These are phyloP conservation scores for Mycena polygramma DNA, from an alignment of 768 basidiomycete genomes.

Conservation along the genomic window DNA sequence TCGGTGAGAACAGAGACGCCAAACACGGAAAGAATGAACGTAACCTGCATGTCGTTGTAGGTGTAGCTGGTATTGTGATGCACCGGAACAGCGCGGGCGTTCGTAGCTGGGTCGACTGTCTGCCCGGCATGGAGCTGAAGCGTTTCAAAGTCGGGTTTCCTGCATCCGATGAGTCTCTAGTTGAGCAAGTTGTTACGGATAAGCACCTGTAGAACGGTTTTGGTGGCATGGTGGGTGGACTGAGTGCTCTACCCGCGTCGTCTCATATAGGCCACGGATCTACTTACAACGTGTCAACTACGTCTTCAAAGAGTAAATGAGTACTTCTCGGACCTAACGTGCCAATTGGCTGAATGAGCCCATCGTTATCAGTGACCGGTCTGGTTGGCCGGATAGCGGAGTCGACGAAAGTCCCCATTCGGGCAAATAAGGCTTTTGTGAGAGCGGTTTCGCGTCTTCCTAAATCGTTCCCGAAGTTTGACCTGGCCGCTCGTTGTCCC, in stretches of 20 bases:
- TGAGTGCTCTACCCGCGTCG: background rate
- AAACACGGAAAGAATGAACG: constrained; percentile 25
- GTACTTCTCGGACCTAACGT: constrained; percentile 17
- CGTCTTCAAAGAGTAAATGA: background rate
- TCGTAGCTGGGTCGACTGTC: constrained; percentile 62
- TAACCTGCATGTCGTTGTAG: constrained; percentile 67
- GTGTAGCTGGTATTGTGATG: constrained; percentile 67
- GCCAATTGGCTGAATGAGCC: too few relatives aligned
- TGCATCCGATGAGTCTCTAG: constrained; percentile 15
- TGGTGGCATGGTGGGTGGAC: background rate
- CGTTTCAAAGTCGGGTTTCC: constrained; percentile 69
- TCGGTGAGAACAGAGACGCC: background rate
- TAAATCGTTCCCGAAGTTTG: too few relatives aligned
- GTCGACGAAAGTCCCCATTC: too few relatives aligned
- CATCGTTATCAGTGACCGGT: too few relatives aligned
- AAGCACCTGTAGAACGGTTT: background rate
- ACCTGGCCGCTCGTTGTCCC: too few relatives aligned
- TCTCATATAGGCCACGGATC: background rate
- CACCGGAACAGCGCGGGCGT: constrained; percentile 74
- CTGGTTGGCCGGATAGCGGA: too few relatives aligned
- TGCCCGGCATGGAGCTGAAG: constrained; percentile 75
- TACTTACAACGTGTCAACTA: background rate
- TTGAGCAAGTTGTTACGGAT: background rate
- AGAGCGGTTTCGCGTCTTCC: too few relatives aligned
- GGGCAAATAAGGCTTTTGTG: too few relatives aligned